Percentiles rank a stretch among this genome's conserved stretches.
Conservation (phyloP, 2,329 filamentous ascomycete genomes). For the Byssoonygena ceratinophila region DNA sequence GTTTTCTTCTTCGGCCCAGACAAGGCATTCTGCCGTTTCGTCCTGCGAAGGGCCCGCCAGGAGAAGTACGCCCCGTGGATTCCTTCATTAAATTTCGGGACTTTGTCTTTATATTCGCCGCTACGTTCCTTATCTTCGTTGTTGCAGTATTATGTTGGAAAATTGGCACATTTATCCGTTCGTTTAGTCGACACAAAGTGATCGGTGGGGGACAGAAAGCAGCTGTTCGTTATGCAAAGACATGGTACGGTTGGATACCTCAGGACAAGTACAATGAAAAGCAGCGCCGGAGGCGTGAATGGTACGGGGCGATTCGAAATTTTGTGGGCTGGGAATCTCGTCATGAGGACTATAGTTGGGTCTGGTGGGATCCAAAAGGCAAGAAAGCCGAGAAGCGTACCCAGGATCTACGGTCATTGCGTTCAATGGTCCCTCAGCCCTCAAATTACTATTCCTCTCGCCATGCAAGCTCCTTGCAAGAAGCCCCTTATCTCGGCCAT, state of each 20-base stretch:
- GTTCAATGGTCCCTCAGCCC: conserved; percentile 23
- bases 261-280: conserved; percentile 25
- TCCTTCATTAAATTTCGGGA: conserved; percentile 25
- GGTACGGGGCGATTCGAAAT: conserved; percentile 19
- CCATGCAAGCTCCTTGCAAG: background rate
- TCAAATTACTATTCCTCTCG: conserved; percentile 22
- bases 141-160: conserved; percentile 33
- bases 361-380: conserved; percentile 34
- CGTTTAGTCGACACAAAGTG: conserved; percentile 28
- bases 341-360: conserved; percentile 29
- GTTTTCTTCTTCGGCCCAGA: background rate
- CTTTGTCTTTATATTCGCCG: conserved; percentile 28
- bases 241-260: conserved; percentile 36
- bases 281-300: conserved; percentile 20
- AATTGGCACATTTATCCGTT: conserved; percentile 28
- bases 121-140: conserved; percentile 31
- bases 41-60: conserved; percentile 21
- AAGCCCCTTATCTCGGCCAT: background rate
- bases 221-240: conserved; percentile 29
- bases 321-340: conserved; percentile 29
- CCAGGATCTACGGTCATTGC: conserved; percentile 15
- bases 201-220: conserved; percentile 25
- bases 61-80: conserved; percentile 19
- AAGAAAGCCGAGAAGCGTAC: conserved; percentile 20
- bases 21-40: conserved; percentile 21